phyloP scores from a whole-genome alignment of 129 eudicot genomes.

The Escallonia rubra region DNA sequence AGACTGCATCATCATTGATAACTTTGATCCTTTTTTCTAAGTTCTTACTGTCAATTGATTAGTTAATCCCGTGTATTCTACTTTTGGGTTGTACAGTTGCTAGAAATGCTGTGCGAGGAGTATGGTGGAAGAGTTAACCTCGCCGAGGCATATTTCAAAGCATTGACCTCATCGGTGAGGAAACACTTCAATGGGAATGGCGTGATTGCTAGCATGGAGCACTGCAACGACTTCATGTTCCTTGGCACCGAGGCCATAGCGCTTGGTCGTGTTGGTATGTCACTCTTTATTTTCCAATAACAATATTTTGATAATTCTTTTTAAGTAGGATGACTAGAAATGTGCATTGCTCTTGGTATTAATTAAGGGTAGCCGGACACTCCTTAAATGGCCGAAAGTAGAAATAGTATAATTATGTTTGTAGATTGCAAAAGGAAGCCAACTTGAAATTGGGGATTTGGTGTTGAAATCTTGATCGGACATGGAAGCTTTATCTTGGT shows the following conservation, averaged over 20 bases:
- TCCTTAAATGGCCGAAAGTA: no score
- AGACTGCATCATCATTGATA: background rate
- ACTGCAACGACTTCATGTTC: constrained; percentile 95
- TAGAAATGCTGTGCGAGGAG: constrained; percentile 81
- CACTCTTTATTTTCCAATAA: background rate
- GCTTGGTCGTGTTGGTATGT: constrained; percentile 85
- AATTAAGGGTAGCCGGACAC: no score
- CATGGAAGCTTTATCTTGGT: no score
- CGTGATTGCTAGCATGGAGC: constrained; percentile 97
- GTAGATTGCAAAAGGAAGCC: no score
- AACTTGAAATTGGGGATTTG: no score
- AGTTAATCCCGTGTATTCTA: background rate
- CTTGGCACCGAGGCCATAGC: constrained; percentile 90
- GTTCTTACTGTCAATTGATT: background rate
- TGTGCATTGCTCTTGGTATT: no score
- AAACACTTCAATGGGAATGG: constrained; percentile 89
- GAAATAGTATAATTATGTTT: no score
- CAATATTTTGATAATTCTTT: no score
- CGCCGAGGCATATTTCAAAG: constrained; percentile 81
- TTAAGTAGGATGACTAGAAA: no score
- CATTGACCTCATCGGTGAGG: constrained; percentile 61
- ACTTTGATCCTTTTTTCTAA: background rate
- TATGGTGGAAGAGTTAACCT: constrained; percentile 91
- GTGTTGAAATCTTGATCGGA: no score
- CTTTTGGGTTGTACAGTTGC: constrained; percentile 19